Evolutionary conservation across 768 basidiomycete species (phyloP).

Genomic region (Vararia minispora): DNA sequence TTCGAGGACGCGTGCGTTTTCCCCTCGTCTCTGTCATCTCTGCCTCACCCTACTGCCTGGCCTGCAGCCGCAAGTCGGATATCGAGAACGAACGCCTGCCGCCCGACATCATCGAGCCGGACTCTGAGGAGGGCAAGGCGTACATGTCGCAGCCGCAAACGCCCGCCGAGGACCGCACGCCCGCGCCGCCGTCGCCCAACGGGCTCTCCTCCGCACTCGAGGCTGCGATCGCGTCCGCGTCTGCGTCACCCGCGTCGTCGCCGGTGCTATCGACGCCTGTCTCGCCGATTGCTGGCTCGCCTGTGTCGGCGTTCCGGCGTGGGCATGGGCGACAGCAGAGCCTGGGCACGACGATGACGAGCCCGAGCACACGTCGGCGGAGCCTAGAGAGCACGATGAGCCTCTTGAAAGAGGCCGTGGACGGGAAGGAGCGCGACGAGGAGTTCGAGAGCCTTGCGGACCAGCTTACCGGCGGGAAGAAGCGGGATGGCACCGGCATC

Average conservation of each 20-base stretch:
- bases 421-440: constrained; percentile 46
- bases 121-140: constrained; percentile 59
- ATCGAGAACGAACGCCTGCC: constrained; percentile 99
- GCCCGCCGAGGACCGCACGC: constrained; percentile 32
- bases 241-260: constrained; percentile 16
- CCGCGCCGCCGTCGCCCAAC: constrained; percentile 19
- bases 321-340: constrained; percentile 72
- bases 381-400: constrained; percentile 94
- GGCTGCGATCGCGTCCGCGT: constrained; percentile 17
- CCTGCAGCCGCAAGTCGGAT: constrained; percentile 80
- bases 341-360: constrained; percentile 91
- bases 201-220: constrained; percentile 22
- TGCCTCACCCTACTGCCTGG: neutral
- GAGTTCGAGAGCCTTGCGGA: constrained; percentile 19
- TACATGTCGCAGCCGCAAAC: constrained; percentile 41
- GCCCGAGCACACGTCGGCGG: constrained; percentile 83
- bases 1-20: constrained; percentile 90
- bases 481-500: constrained; percentile 3
- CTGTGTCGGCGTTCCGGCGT: constrained; percentile 43
- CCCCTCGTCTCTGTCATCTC: neutral
- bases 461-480: constrained; percentile 10
- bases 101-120: constrained; percentile 83
- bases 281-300: constrained; percentile 16
- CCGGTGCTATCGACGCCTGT: constrained; percentile 15
- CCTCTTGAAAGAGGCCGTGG: constrained; percentile 87